Conservation (phyloP, 805 yeast species). For the Saturnispora sekii region DNA sequence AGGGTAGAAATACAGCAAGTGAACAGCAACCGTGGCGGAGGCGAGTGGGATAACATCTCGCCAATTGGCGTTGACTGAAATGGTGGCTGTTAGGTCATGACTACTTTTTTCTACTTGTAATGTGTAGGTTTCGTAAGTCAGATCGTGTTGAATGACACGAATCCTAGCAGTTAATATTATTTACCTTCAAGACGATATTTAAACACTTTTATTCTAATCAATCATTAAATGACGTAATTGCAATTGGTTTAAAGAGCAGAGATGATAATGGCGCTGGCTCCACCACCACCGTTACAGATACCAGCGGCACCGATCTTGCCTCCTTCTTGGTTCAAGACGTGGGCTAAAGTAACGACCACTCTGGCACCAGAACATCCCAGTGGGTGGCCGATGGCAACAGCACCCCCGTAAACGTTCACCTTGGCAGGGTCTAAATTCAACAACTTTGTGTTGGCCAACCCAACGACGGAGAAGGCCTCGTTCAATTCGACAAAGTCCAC, state of each 20-base stretch:
- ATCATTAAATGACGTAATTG: too few relatives aligned
- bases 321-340: constrained; percentile 73
- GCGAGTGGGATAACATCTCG: constrained; percentile 31
- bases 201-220: neutral
- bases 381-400: constrained; percentile 93
- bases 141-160: too few relatives aligned
- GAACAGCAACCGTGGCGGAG: constrained; percentile 32
- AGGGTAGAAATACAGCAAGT: constrained; percentile 39
- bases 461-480: constrained; percentile 97
- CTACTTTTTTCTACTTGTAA: too few relatives aligned
- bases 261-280: constrained; percentile 87
- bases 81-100: neutral
- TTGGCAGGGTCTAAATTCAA: constrained; percentile 53
- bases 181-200: neutral
- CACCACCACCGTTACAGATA: constrained; percentile 99
- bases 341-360: constrained; percentile 75
- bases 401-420: constrained; percentile 89
- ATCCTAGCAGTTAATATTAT: too few relatives aligned
- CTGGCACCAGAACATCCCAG: constrained; percentile 95
- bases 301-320: constrained; percentile 92
- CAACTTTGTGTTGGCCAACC: constrained; percentile 76
- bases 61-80: constrained; percentile 21
- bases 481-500: constrained; percentile 92
- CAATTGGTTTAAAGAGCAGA: constrained; percentile 41
- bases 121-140: too few relatives aligned